Conservation (phyloP, 495 filamentous ascomycete genomes). For the Neurospora sp. region DNA sequence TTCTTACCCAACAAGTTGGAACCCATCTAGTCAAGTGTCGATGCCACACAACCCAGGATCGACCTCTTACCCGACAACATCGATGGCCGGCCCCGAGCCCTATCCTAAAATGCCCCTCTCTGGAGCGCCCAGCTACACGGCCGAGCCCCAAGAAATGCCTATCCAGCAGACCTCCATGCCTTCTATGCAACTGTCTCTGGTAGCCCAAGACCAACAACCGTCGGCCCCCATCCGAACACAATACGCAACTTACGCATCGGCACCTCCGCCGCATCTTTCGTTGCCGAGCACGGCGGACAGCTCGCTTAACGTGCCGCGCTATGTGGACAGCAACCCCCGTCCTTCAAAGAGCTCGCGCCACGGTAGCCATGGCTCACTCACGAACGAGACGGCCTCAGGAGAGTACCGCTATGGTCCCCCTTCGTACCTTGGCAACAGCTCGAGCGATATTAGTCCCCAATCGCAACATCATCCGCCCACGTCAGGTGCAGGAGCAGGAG, state of each 20-base stretch:
- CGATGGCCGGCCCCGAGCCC: conserved; percentile 26
- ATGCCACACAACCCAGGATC: conserved; percentile 31
- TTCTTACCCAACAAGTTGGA: conserved; percentile 26
- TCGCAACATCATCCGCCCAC: conserved; percentile 20
- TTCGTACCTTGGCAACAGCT: conserved; percentile 16
- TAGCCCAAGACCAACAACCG: conserved; percentile 27
- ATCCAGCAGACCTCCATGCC: conserved; percentile 40
- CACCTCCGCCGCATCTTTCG: conserved; percentile 32
- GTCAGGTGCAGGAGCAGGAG: conserved; percentile 4
- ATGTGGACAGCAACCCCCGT: conserved; percentile 43
- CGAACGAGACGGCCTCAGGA: conserved; percentile 32
- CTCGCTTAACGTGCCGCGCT: conserved; percentile 34
- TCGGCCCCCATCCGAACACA: conserved; percentile 34
- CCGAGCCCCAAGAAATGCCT: conserved; percentile 40
- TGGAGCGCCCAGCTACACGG: conserved; percentile 30
- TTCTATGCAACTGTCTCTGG: conserved; percentile 37
- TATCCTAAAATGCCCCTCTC: conserved; percentile 39
- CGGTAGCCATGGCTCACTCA: conserved; percentile 37
- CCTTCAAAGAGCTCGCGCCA: conserved; percentile 45
- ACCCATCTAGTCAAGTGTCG: conserved; percentile 30
- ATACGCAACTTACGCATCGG: conserved; percentile 36
- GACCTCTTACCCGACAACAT: conserved; percentile 31
- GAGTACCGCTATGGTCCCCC: conserved; percentile 42
- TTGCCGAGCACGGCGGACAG: conserved; percentile 30
- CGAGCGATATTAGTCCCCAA: conserved; percentile 25